These are phyloP conservation scores for Fraxinus latifolia DNA, from an alignment of 305 asterid species.

Conservation along the genomic window DNA sequence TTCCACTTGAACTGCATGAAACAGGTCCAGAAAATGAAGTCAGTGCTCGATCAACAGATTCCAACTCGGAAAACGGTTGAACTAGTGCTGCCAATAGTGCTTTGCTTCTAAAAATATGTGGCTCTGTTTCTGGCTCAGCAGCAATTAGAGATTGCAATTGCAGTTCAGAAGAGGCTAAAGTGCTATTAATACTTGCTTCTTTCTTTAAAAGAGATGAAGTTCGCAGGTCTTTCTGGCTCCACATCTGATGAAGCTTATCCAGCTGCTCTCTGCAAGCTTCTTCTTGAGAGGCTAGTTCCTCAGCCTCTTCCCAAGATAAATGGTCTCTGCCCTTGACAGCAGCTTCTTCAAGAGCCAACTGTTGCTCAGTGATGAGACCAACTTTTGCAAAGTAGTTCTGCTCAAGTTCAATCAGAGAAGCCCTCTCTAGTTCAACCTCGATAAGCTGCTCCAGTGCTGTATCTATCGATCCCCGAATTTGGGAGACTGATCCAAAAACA, in stretches of 20 bases:
- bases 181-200: slow-evolving; percentile 58
- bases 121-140: slow-evolving; percentile 54
- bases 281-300: slow-evolving; percentile 98
- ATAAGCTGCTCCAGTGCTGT: slow-evolving; percentile 86
- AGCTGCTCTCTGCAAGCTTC: slow-evolving; percentile 95
- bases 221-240: slow-evolving; percentile 86
- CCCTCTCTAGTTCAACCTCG: slow-evolving; percentile 84
- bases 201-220: slow-evolving; percentile 65
- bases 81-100: slow-evolving; percentile 60
- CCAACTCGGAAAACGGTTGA: slow-evolving; percentile 88
- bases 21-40: slow-evolving; percentile 43
- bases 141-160: slow-evolving; percentile 60
- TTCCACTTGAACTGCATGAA: slow-evolving; percentile 52
- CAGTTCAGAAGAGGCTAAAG: slow-evolving; percentile 58
- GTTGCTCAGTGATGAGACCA: slow-evolving; percentile 85
- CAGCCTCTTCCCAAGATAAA: slow-evolving; percentile 99
- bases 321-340: slow-evolving; percentile 87
- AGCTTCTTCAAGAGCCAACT: slow-evolving; percentile 97
- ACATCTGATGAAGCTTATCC: slow-evolving; percentile 83
- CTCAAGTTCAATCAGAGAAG: slow-evolving; percentile 79
- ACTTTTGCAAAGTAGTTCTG: slow-evolving; percentile 84
- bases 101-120: slow-evolving; percentile 61
- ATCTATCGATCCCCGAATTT: slow-evolving; percentile 81
- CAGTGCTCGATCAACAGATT: slow-evolving; percentile 67
- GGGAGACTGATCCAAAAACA: slow-evolving; percentile 81